These are phyloP conservation scores for Auricularia sp. DNA, from an alignment of 768 basidiomycete species.

Conservation along the genomic window DNA sequence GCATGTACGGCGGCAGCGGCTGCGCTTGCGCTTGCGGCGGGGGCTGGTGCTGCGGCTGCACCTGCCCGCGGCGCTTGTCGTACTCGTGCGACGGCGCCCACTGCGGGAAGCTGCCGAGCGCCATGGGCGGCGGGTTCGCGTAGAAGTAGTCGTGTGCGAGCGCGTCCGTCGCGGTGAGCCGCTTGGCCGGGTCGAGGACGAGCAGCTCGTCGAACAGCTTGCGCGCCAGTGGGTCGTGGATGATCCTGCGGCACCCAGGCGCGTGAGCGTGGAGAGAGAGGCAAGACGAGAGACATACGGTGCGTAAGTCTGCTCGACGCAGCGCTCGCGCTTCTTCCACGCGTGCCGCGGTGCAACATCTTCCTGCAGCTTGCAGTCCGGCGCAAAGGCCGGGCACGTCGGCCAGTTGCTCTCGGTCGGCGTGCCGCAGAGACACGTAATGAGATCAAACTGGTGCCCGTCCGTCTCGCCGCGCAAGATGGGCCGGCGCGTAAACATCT, in stretches of 20 bases:
- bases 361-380: background rate
- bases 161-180: constrained; percentile 77
- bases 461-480: constrained; percentile 84
- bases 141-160: constrained; percentile 93
- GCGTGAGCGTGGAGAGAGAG: background rate
- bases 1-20: background rate
- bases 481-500: constrained; percentile 84
- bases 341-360: background rate
- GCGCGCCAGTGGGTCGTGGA: constrained; percentile 56
- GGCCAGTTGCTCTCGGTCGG: constrained; percentile 36
- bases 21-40: background rate
- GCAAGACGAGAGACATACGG: constrained; percentile 31
- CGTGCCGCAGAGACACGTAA: constrained; percentile 82
- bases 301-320: constrained; percentile 39
- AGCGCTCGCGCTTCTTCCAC: background rate
- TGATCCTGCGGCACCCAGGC: background rate
- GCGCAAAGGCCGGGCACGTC: background rate
- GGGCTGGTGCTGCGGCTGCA: constrained; percentile 1
- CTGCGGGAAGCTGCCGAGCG: constrained; percentile 11
- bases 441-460: constrained; percentile 83
- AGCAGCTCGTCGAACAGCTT: constrained; percentile 79
- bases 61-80: constrained; percentile 1
- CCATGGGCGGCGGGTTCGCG: constrained; percentile 67
- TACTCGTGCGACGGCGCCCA: constrained; percentile 9
- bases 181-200: constrained; percentile 69